Percentiles rank a stretch among this genome's conserved stretches.
Evolutionary conservation across 2,329 filamentous ascomycete species (phyloP).

Genomic region (Calonectria hawksworthii): DNA sequence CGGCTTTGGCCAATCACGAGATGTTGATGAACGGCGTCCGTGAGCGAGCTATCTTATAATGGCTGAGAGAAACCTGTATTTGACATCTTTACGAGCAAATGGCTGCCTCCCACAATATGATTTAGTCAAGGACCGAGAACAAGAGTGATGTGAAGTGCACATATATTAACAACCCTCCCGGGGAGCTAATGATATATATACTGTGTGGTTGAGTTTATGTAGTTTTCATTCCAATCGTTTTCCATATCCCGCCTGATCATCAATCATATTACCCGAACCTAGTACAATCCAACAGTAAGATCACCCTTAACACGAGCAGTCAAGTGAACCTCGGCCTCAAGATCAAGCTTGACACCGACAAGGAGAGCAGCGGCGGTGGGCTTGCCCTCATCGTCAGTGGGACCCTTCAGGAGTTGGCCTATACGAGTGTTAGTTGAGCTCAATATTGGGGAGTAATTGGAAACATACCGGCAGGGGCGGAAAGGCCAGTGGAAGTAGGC

Average conservation of each 20-base stretch:
- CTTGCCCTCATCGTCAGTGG: background rate
- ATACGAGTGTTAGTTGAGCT: background rate
- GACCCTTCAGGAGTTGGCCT: constrained; percentile 4
- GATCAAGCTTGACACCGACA: constrained; percentile 1
- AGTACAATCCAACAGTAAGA: constrained; percentile 4
- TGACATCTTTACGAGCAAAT: no score
- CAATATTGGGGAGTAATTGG: no score
- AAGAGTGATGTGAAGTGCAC: background rate
- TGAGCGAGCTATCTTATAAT: no score
- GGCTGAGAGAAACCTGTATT: no score
- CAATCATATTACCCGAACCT: background rate
- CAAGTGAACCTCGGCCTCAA: constrained; percentile 6
- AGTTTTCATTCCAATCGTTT: background rate
- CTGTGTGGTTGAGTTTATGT: background rate
- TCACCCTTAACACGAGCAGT: constrained; percentile 9
- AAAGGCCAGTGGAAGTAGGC: constrained; percentile 1
- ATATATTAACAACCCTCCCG: background rate
- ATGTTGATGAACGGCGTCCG: background rate
- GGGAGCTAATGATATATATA: background rate
- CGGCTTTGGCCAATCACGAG: background rate
- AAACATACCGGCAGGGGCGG: background rate
- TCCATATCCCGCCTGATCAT: background rate
- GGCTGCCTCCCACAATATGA: background rate
- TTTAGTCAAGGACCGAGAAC: background rate
- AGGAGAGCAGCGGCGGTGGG: constrained; percentile 1